These are phyloP conservation scores for Clitoria ternatea DNA, from an alignment of 306 rosid species.

Conservation along the genomic window DNA sequence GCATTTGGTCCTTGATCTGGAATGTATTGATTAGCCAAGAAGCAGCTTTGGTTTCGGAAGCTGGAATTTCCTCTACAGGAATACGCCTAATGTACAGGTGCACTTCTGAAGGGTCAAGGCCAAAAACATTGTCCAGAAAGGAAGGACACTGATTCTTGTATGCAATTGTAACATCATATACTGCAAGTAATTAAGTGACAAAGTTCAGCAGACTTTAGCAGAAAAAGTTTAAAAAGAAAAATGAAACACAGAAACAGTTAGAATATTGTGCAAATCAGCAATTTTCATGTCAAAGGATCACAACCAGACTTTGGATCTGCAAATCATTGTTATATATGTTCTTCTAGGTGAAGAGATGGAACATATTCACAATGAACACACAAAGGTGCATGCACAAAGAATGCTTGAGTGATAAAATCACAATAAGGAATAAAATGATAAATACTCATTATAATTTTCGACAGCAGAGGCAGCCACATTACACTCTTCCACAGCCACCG, in stretches of 20 bases:
- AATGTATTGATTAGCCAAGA: conserved; percentile 69
- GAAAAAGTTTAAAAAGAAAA: neutral
- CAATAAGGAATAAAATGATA: neutral
- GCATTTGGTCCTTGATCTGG: conserved; percentile 48
- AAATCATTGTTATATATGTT: neutral
- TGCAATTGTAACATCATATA: conserved; percentile 72
- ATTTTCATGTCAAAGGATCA: neutral
- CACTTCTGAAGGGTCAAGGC: conserved; percentile 91
- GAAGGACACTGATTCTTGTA: conserved; percentile 82
- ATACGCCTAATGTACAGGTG: conserved; percentile 76
- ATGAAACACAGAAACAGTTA: neutral
- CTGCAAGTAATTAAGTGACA: conserved; percentile 42
- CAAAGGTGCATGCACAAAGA: neutral
- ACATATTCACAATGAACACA: neutral
- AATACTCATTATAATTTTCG: neutral
- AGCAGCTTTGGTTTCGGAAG: conserved; percentile 47
- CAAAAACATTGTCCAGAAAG: conserved; percentile 86
- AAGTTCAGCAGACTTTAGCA: conserved; percentile 8
- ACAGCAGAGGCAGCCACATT: neutral
- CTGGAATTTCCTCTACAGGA: conserved; percentile 55
- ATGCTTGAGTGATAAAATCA: neutral
- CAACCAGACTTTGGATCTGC: neutral
- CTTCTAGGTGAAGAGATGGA: neutral
- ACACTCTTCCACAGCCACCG: neutral
- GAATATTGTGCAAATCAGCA: neutral